These are phyloP conservation scores for Nicotiana otophora DNA, from an alignment of 257 asterid species.

Conservation along the genomic window DNA sequence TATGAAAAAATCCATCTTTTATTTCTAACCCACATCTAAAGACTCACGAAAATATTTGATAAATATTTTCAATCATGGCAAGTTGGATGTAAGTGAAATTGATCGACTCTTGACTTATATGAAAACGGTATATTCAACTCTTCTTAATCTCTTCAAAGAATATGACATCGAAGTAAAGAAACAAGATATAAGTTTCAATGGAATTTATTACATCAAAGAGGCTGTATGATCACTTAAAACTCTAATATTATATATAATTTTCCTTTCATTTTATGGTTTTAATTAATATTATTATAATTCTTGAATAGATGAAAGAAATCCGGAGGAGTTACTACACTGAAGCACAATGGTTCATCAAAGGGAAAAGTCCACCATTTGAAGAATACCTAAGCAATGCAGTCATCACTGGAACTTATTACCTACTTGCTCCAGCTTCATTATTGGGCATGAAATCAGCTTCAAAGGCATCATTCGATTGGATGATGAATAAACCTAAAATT, in stretches of 20 bases:
- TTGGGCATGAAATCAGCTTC: conserved; percentile 22
- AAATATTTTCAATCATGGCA: neutral
- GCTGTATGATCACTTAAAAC: neutral
- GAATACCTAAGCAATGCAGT: conserved; percentile 37
- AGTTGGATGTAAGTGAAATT: neutral
- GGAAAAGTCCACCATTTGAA: conserved; percentile 33
- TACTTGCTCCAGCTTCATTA: conserved; percentile 30
- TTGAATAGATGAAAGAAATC: conserved; percentile 34
- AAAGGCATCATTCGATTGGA: conserved; percentile 10
- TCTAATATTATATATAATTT: neutral
- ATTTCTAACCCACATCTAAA: too few species aligned
- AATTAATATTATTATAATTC: neutral
- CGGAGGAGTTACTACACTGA: conserved; percentile 36
- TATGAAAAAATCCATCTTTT: neutral
- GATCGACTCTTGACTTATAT: neutral
- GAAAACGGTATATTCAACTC: neutral
- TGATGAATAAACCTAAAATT: neutral
- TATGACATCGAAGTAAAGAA: neutral
- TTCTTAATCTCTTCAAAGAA: neutral
- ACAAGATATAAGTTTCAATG: neutral
- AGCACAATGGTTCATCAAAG: conserved; percentile 46
- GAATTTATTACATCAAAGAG: neutral
- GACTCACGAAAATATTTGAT: neutral
- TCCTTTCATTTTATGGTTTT: neutral
- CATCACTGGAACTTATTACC: conserved; percentile 29